Evolutionary conservation across 2,329 filamentous ascomycete genomes (phyloP), one percentile per base, ranked within the genome.

Genomic region (Myrmaecium sp.): DNA sequence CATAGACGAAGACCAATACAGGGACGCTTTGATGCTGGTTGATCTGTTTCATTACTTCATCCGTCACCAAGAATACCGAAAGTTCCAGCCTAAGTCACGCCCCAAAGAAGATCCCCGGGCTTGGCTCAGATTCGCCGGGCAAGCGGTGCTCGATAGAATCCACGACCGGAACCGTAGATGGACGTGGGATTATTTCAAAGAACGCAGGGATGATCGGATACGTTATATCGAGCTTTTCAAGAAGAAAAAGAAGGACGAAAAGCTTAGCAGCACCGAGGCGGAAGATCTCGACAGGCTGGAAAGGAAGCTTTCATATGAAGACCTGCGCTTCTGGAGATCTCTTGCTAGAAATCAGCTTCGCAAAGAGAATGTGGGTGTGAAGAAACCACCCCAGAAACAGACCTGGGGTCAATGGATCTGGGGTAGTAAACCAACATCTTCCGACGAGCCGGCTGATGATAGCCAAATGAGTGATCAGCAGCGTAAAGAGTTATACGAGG

Each of bases 21-120:
- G 91, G 16, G 89, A 99, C 54, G 82, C 77, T 4, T 58, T 99
- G 31, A 98, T 98, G 89, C 79, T 99, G 60, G 79, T 95, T 2
- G 89, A 99, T 47, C 62, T 95, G 3, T 98, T 99, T 59, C 89
- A 98, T 51, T 95, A 93, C 54, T 98, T 95, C 51, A 79, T 94
- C 40, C 75, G 86, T 17, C 89, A 98, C 38, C 89, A 95, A 49
- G 86, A 99, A 49, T 94, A 95, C 58, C 91, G 91, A 47, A 86
- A 77, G 41, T 63, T 83, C 31, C 82, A 93, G 41, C 89, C 89
- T 4, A 89, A 91, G 45, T 74, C 74, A 31, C 66, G 68, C 0
- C 79, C 82, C 0, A 92, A 83, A 45, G 81, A 95, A 49, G 81
- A 95, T 40, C 86, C 89, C 9, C 69, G 71, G 19, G 89, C 86